Percentiles rank a stretch among this genome's conserved stretches.
Conservation (phyloP, 2,329 filamentous ascomycete species). For the Cadophora luteo-olivacea region DNA sequence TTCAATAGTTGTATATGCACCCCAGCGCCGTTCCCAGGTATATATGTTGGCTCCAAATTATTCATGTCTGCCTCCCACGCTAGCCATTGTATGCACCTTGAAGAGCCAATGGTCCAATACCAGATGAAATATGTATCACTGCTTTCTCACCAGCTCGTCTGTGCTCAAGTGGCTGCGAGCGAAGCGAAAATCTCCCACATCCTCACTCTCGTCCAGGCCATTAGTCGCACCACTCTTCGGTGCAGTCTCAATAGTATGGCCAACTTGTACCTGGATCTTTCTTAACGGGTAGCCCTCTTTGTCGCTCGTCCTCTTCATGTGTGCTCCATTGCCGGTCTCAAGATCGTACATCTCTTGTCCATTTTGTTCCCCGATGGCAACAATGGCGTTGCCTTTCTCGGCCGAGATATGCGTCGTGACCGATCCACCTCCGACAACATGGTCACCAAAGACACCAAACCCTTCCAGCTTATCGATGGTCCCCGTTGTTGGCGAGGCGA, state of each 20-base stretch:
- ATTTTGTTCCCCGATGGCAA: background rate
- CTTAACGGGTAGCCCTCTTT: background rate
- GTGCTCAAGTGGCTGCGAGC: background rate
- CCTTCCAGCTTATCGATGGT: background rate
- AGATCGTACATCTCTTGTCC: background rate
- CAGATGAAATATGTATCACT: background rate
- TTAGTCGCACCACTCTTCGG: background rate
- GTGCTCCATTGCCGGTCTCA: background rate
- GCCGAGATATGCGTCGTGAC: conserved; percentile 13
- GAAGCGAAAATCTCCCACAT: background rate
- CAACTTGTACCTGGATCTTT: conserved; percentile 3
- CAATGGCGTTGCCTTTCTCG: background rate
- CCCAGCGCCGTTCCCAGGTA: conserved; percentile 11
- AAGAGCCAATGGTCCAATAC: background rate
- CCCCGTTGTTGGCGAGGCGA: background rate
- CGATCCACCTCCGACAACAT: background rate
- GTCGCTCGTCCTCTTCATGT: background rate
- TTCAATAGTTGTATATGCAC: background rate
- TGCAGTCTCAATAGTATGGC: background rate
- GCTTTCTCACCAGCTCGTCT: background rate
- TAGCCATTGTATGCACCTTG: background rate
- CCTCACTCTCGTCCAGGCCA: background rate
- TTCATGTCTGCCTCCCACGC: background rate
- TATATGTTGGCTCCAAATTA: background rate
- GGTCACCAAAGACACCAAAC: background rate